Evolutionary conservation across 2,329 filamentous ascomycete species (phyloP), one percentile per base, ranked within the genome.

Genomic region (Botrytis byssoidea): DNA sequence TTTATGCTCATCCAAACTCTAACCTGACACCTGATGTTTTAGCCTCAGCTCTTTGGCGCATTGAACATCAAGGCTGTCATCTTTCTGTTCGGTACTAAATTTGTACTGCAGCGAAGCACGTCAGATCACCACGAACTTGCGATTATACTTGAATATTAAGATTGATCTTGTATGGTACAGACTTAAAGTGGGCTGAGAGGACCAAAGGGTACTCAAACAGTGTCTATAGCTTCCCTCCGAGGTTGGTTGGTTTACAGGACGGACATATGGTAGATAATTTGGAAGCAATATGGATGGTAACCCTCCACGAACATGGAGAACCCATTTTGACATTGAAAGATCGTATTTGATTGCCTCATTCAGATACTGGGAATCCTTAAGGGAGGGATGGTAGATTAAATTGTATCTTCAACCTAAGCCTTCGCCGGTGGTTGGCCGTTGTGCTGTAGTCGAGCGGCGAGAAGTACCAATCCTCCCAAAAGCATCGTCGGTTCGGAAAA

Each of bases 401-500:
- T 22, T 22, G 8, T 8, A 55, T 55, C 10, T 37, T 25, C 10
- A 12, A 12, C 18, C 40, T 32, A 71, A 42, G 60, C 75, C 35
- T 76, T 78, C 5, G 70, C 76, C 10, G 77, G 40, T n/a, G 76
- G 46, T 29, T 70, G 67, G 3, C 48, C 40, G 18, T 75, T 73
- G 14, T 77, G 42, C 29, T 68, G 74, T 12, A 79, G 44, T 57
- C 76, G 71, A 40, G 76, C 76, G 20, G 72, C 29, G 4, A 76
- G 60, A 32, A 78, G 29, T 22, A 77, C 46, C 29, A 75, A 61
- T 32, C 69, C 74, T 9, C 78, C 78, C 22, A 78, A 25, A 9
- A 79, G 35, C 71, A 79, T 76, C 3, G 74, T 55, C 20, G 77
- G 48, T n/a, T 77, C 76, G 8, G 77, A 76, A 51, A 79, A 79